These are phyloP conservation scores for Pochonia chlamydosporia DNA, from an alignment of 2,329 filamentous ascomycete species.

Conservation along the genomic window DNA sequence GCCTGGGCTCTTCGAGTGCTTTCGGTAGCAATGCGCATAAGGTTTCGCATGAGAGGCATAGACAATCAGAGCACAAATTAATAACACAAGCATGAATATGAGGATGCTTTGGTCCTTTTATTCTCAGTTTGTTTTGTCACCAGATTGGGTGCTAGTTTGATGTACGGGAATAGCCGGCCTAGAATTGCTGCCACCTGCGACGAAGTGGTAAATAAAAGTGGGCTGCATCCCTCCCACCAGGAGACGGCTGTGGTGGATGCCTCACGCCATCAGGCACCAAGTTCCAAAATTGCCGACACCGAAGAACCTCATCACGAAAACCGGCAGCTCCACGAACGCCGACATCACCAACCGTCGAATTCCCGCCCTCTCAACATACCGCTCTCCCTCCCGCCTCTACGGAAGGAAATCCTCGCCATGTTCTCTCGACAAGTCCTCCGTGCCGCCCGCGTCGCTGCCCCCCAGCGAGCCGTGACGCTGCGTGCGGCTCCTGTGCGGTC, in stretches of 20 bases:
- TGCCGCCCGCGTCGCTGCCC: constrained; percentile 50
- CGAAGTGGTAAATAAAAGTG: too few species aligned
- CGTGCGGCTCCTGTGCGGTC: constrained; percentile 57
- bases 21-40: not conserved
- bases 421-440: constrained; percentile 56
- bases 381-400: constrained; percentile 8
- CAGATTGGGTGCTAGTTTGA: not conserved
- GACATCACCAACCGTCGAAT: constrained; percentile 20
- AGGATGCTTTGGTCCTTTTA: not conserved
- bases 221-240: not conserved
- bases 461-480: constrained; percentile 47
- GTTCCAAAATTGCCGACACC: constrained; percentile 36
- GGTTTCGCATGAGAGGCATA: not conserved
- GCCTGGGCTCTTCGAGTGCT: not conserved
- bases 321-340: constrained; percentile 24
- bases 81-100: not conserved
- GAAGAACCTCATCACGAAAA: constrained; percentile 25
- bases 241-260: constrained; percentile 33
- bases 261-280: constrained; percentile 34
- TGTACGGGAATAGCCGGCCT: not conserved
- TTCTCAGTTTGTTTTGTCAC: not conserved
- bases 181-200: too few species aligned
- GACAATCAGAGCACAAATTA: not conserved
- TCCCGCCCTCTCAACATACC: constrained; percentile 14
- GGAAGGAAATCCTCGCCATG: constrained; percentile 37